Conservation (phyloP, 2,329 filamentous ascomycete genomes). For the Fusarium sp. region DNA sequence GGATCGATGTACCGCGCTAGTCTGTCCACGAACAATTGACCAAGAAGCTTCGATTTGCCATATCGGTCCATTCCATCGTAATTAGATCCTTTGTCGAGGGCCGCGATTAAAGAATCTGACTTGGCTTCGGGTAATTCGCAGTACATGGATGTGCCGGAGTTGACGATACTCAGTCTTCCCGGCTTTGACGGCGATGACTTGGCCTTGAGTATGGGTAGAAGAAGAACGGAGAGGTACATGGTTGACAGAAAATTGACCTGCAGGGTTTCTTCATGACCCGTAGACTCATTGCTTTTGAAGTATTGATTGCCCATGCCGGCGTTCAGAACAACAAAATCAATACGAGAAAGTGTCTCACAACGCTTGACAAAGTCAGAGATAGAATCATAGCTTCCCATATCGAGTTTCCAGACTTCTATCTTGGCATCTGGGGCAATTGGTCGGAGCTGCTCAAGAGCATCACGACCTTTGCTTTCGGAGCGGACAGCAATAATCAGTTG, state of each 20-base stretch:
- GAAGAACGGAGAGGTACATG: background rate
- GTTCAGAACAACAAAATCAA: slow-evolving; percentile 3
- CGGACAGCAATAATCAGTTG: slow-evolving; percentile 7
- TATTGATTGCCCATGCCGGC: background rate
- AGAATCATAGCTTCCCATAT: background rate
- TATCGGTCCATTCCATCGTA: slow-evolving; percentile 1
- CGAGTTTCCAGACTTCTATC: background rate
- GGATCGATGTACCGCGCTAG: background rate
- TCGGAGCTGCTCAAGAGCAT: background rate
- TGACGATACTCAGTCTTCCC: background rate
- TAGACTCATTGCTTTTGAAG: background rate
- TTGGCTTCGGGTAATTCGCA: slow-evolving; percentile 3
- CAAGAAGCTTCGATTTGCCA: background rate
- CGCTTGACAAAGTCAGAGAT: background rate
- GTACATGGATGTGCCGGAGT: background rate
- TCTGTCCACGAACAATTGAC: background rate
- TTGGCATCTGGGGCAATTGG: fast-evolving
- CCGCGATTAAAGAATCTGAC: background rate
- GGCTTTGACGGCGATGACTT: background rate
- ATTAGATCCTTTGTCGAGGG: background rate
- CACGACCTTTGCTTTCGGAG: background rate
- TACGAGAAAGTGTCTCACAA: background rate
- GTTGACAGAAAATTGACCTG: slow-evolving; percentile 20
- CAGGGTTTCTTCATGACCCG: background rate
- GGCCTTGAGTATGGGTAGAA: background rate